Conservation (phyloP, 164 flowering plant species). For the Paratinospora sagittata region DNA sequence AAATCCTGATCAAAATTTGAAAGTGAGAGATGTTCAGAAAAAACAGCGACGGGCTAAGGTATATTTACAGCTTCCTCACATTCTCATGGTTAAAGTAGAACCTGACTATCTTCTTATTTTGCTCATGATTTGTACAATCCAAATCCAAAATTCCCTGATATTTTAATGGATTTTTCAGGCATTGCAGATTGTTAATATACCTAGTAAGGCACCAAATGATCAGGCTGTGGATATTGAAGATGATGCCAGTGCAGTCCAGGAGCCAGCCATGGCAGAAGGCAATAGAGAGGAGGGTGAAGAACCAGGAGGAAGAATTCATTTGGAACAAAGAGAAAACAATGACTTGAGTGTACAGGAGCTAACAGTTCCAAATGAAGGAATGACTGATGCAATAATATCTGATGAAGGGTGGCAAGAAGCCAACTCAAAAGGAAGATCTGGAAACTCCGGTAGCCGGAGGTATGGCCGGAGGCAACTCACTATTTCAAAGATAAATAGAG, state of each 20-base stretch:
- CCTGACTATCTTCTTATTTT: neutral
- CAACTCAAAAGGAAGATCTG: conserved; percentile 48
- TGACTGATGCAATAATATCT: conserved; percentile 34
- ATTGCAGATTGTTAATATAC: conserved; percentile 35
- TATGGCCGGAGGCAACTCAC: conserved; percentile 34
- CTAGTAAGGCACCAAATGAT: conserved; percentile 26
- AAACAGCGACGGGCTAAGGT: conserved; percentile 75
- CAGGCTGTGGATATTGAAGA: conserved; percentile 10
- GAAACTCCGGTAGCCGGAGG: conserved; percentile 34
- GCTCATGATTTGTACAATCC: no score
- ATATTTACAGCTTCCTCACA: conserved; percentile 10
- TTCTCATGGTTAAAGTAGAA: neutral
- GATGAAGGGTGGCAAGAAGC: conserved; percentile 98
- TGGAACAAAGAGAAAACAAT: conserved; percentile 28
- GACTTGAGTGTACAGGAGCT: conserved; percentile 14
- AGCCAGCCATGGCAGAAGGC: conserved; percentile 16
- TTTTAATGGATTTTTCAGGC: conserved; percentile 29
- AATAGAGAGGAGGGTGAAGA: conserved; percentile 16
- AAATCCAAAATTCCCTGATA: neutral
- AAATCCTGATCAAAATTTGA: conserved; percentile 66
- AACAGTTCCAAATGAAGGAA: conserved; percentile 16
- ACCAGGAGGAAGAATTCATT: conserved; percentile 2
- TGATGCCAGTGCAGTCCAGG: conserved; percentile 14
- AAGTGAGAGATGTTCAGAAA: conserved; percentile 47
- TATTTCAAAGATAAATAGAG: conserved; percentile 42